These are phyloP conservation scores for Albifimbria verrucaria DNA, from an alignment of 2,329 filamentous ascomycete species.

Conservation along the genomic window DNA sequence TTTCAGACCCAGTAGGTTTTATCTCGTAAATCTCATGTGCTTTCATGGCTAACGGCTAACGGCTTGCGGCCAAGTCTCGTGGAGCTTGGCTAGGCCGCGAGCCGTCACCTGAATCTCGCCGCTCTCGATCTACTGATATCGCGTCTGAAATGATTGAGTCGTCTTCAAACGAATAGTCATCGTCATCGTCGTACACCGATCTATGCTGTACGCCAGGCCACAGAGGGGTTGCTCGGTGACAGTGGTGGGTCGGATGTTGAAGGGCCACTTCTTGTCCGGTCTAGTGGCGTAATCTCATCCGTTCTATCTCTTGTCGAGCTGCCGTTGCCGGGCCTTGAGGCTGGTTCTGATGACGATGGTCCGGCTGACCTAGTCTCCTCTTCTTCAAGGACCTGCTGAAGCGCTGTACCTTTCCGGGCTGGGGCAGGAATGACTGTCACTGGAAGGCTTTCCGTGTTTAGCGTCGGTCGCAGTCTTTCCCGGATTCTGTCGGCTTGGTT, in stretches of 20 bases:
- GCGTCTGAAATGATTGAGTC: conserved; percentile 20
- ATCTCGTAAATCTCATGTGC: no score
- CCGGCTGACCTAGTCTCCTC: conserved; percentile 31
- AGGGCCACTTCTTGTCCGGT: conserved; percentile 18
- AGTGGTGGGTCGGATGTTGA: conserved; percentile 20
- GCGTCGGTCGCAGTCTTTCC: conserved; percentile 51
- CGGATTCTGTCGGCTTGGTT: conserved; percentile 58
- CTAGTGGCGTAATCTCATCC: conserved; percentile 7
- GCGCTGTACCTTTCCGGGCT: conserved; percentile 51
- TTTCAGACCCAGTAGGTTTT: neutral
- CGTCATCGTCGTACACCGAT: conserved; percentile 14
- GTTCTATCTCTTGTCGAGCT: conserved; percentile 20
- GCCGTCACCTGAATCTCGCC: conserved; percentile 22
- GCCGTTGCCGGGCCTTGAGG: conserved; percentile 12
- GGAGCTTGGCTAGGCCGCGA: conserved; percentile 13
- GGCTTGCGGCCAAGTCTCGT: conserved; percentile 3
- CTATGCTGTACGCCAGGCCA: conserved; percentile 38
- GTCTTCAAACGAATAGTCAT: neutral
- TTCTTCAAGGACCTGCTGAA: conserved; percentile 56
- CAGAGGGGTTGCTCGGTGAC: conserved; percentile 32
- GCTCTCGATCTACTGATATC: conserved; percentile 22
- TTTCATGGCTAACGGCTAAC: no score
- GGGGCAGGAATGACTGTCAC: conserved; percentile 61
- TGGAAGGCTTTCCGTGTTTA: conserved; percentile 53
- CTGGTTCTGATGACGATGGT: conserved; percentile 8